Evolutionary conservation across 192 early-diverging fungal genomes (phyloP).

Genomic region (Podila minutissima): DNA sequence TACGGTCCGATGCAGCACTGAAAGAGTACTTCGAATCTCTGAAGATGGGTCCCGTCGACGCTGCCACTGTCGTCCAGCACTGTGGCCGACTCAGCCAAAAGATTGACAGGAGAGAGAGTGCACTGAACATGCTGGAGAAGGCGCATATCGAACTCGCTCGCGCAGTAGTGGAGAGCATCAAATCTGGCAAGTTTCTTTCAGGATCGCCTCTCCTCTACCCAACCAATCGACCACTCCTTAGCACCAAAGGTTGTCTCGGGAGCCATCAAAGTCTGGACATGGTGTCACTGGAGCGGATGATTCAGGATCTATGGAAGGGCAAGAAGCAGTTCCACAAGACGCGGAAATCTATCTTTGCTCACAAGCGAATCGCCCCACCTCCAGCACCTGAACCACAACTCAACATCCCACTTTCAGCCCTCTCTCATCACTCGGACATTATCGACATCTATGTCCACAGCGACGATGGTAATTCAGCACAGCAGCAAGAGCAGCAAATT

Average conservation of each 20-base stretch:
- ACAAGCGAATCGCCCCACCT: slow-evolving; percentile 18
- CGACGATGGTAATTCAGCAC: neutral
- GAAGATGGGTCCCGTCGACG: slow-evolving; percentile 63
- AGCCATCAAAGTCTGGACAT: slow-evolving; percentile 15
- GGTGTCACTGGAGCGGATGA: slow-evolving; percentile 16
- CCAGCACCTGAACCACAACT: slow-evolving; percentile 13
- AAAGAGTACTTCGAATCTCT: slow-evolving; percentile 62
- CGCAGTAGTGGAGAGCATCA: slow-evolving; percentile 30
- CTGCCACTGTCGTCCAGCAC: slow-evolving; percentile 61
- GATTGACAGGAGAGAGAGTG: slow-evolving; percentile 53
- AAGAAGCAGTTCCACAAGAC: slow-evolving; percentile 30
- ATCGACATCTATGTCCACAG: slow-evolving; percentile 48
- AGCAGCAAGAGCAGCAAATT: neutral
- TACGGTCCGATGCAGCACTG: slow-evolving; percentile 61
- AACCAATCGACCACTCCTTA: slow-evolving; percentile 15
- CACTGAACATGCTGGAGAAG: slow-evolving; percentile 56
- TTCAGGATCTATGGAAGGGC: slow-evolving; percentile 20
- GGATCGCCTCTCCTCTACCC: neutral
- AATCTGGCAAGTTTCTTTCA: slow-evolving; percentile 20
- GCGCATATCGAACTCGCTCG: slow-evolving; percentile 59
- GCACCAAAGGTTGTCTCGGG: neutral
- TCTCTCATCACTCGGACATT: slow-evolving; percentile 45
- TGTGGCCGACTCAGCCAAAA: slow-evolving; percentile 56
- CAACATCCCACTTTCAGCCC: slow-evolving; percentile 36
- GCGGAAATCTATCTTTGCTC: slow-evolving; percentile 46